These are phyloP conservation scores for Colletotrichum sp. DNA, from an alignment of 2,329 filamentous ascomycete genomes.

Conservation along the genomic window DNA sequence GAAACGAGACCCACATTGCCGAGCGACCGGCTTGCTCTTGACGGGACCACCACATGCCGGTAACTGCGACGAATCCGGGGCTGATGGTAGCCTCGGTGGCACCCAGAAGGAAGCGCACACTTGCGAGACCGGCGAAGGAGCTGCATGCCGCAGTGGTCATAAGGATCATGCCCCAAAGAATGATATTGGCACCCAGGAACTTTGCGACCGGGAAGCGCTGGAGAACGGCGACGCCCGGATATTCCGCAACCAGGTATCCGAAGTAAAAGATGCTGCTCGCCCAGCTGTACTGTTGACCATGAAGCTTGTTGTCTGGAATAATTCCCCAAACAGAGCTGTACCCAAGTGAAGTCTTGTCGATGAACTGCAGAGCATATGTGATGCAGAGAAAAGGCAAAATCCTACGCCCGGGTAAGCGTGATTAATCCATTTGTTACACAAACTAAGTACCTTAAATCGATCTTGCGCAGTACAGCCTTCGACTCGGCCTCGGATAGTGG, in stretches of 20 bases:
- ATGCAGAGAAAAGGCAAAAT: constrained; percentile 26
- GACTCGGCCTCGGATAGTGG: neutral
- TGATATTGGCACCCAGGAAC: constrained; percentile 31
- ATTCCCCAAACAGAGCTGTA: constrained; percentile 36
- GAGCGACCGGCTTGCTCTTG: constrained; percentile 40
- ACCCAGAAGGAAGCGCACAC: constrained; percentile 40
- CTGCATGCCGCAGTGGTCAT: constrained; percentile 35
- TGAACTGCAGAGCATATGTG: constrained; percentile 36
- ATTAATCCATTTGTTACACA: neutral
- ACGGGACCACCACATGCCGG: constrained; percentile 43
- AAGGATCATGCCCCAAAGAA: constrained; percentile 35
- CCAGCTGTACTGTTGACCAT: constrained; percentile 34
- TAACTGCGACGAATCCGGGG: constrained; percentile 40
- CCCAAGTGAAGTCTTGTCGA: constrained; percentile 26
- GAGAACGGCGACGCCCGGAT: constrained; percentile 33
- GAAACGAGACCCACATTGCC: constrained; percentile 41
- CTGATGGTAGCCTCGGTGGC: constrained; percentile 36
- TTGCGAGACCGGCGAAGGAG: constrained; percentile 34
- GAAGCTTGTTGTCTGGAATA: constrained; percentile 29
- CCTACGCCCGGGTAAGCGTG: neutral
- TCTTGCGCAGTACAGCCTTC: neutral
- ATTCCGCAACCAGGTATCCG: constrained; percentile 34
- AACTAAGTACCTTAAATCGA: neutral
- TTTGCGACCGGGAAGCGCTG: constrained; percentile 31
- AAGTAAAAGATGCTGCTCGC: constrained; percentile 38